Evolutionary conservation across 192 early-diverging fungal species (phyloP).

Genomic region (Entomortierella lignicola): DNA sequence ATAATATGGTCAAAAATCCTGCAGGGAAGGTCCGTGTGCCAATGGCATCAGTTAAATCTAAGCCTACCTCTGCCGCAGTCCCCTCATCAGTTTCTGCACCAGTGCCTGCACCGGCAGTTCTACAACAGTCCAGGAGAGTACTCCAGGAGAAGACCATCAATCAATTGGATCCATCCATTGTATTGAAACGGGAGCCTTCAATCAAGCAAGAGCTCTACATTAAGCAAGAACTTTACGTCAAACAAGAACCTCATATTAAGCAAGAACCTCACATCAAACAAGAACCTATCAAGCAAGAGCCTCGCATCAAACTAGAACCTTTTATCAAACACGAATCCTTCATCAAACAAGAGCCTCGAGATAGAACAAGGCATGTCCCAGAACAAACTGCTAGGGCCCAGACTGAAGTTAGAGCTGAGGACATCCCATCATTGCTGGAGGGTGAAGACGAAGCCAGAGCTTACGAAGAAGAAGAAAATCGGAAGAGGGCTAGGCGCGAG

Average conservation of each 20-base stretch:
- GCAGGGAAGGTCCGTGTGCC: slow-evolving; percentile 7
- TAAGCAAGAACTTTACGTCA: background rate
- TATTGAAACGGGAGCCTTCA: background rate
- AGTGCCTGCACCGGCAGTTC: background rate
- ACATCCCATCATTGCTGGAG: background rate
- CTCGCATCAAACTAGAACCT: background rate
- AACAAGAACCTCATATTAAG: slow-evolving; percentile 1
- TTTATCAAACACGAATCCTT: no score
- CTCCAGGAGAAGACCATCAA: slow-evolving; percentile 6
- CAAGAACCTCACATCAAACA: background rate
- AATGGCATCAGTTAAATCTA: background rate
- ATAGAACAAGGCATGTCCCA: no score
- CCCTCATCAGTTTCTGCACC: background rate
- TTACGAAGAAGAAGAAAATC: slow-evolving; percentile 5
- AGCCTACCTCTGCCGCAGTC: background rate
- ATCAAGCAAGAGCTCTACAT: background rate
- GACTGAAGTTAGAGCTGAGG: background rate
- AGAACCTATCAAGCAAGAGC: slow-evolving; percentile 1
- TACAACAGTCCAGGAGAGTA: slow-evolving; percentile 5
- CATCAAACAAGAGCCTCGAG: no score
- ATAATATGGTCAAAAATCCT: background rate
- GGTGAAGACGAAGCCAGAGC: background rate
- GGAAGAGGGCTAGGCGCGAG: slow-evolving; percentile 18
- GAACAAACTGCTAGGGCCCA: background rate
- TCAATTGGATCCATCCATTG: slow-evolving; percentile 4